Base-by-base conservation (phyloP, 2,329 filamentous ascomycete species). In the Fonsecaea nubica region DNA sequence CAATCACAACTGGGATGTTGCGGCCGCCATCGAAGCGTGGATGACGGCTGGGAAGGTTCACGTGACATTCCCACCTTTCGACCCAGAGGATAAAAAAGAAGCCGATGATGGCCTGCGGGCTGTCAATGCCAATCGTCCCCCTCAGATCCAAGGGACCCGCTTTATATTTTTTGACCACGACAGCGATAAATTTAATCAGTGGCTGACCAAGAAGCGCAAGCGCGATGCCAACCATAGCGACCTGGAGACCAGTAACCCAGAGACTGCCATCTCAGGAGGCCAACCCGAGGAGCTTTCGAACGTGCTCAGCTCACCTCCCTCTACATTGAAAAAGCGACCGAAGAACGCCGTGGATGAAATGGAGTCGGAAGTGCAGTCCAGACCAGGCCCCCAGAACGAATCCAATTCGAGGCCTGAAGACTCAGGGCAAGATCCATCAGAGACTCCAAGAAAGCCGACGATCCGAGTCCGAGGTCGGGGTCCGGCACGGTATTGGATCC, bases 21-120 rank as follows among this genome's bases (percentile, higher is more conserved):
- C 90, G 92, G 75, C 79, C 93, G 53, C 94, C 97, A 77, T 84
- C 97, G 67, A 87, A 97, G 74, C 79, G 97, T 71, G 95, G 94
- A 57, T 65, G 36, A 15, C 32, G 25, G 32, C 35, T 12, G 63
- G 63, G 7, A 48, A 48, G 8, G 6, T 68, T 15, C 58, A 53
- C 8, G 15, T 58, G 8, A 59, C 36, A 18, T 36, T 25, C 18
- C 35, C 50, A 15, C 54, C 42, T 33, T 4, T 8, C 15, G n/a
- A 32, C 4, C 12, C 15, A 7, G 38, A 9, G 6, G 9, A 36
- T 25, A 2, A 36, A 21, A 18, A 30, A 21, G 25, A 30, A 8
- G 25, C 3, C 1, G 12, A 58, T 8, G 2, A 21, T 45, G 36
- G 36, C 7, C 21, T 58, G 7, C 33, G 55, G 36, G 55, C 2